Evolutionary conservation across 805 yeast species (phyloP), one percentile per base, ranked within the genome.

Genomic region (Vanderwaltozyma polyspora): DNA sequence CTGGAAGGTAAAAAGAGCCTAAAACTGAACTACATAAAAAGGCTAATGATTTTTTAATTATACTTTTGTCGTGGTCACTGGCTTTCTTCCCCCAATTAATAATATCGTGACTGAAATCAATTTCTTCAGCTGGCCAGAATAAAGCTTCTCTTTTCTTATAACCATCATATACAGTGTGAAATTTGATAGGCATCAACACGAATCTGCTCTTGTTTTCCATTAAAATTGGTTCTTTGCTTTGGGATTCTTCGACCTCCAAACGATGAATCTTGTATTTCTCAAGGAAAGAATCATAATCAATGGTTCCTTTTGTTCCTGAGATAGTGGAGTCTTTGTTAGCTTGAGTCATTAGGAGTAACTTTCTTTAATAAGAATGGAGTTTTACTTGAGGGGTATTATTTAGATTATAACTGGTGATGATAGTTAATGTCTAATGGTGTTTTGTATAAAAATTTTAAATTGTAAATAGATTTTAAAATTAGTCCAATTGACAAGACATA

Each of bases 111-210:
- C 87, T 75, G 45, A 87, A 72, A 61, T 89, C 97, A 48, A 89
- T 85, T 66, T 89, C 97, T 68, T 89, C 97, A 34, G 96, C 95
- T 28, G 96, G 87, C 97, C 97, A 89, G 73, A 89, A 89, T 9
- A 95, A 84, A 13, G 97, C 96, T 70, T 89, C 97, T 31, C 95
- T 94, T 66, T 85, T 85, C 70, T 89, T 89, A 67, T 89, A 89
- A 72, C 89, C 86, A 62, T 86, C 94, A 96, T 96, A 89, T 58
- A 89, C 82, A 66, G 86, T 95, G 58, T 86, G 87, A 67, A 85
- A 89, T 65, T 83, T 82, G 64, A 89, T 84, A 48, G 97, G 97
- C 76, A 89, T 87, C 46, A 89, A 68, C 33, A 89, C 97, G 52
- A 86, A 89, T 57, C 97, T 77, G 56, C 75, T 74, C 48, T 73